Conservation (phyloP, 2,329 filamentous ascomycete species). For the Coleophoma crateriformis region DNA sequence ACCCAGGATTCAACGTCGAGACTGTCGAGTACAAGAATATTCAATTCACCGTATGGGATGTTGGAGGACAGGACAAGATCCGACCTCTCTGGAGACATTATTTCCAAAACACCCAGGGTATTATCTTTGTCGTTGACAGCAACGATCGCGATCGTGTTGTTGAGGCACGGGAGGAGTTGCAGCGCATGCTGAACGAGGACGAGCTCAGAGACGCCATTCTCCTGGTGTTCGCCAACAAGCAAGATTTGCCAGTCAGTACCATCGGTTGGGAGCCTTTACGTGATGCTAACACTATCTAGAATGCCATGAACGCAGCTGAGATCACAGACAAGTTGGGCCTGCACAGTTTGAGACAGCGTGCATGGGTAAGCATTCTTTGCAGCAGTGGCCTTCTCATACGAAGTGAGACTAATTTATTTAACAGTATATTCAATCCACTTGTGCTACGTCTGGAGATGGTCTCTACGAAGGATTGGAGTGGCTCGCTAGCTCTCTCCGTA, state of each 20-base stretch:
- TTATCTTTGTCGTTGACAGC: constrained; percentile 99
- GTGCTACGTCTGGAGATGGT: constrained; percentile 97
- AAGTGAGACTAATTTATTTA: constrained; percentile 13
- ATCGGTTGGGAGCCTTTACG: too few species aligned
- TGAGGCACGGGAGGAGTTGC: constrained; percentile 92
- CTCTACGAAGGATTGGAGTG: constrained; percentile 98
- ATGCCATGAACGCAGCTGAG: constrained; percentile 99
- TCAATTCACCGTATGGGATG: constrained; percentile 99
- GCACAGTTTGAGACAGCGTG: constrained; percentile 96
- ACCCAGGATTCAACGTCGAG: constrained; percentile 94
- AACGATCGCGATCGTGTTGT: constrained; percentile 98
- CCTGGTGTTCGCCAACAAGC: constrained; percentile 99
- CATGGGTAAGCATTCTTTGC: constrained; percentile 71
- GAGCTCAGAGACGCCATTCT: constrained; percentile 97
- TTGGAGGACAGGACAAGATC: constrained; percentile 99
- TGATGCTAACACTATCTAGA: constrained; percentile 49
- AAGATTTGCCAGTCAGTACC: constrained; percentile 86
- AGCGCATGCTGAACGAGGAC: constrained; percentile 98
- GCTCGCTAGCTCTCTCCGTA: constrained; percentile 78
- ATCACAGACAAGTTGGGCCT: constrained; percentile 99
- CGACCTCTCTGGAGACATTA: constrained; percentile 99
- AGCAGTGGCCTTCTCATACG: neutral
- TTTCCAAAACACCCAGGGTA: constrained; percentile 99
- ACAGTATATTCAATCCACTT: constrained; percentile 99
- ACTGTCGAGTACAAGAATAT: constrained; percentile 99